These are phyloP conservation scores for Aureobasidium sp. DNA, from an alignment of 2,329 filamentous ascomycete species.

Conservation along the genomic window DNA sequence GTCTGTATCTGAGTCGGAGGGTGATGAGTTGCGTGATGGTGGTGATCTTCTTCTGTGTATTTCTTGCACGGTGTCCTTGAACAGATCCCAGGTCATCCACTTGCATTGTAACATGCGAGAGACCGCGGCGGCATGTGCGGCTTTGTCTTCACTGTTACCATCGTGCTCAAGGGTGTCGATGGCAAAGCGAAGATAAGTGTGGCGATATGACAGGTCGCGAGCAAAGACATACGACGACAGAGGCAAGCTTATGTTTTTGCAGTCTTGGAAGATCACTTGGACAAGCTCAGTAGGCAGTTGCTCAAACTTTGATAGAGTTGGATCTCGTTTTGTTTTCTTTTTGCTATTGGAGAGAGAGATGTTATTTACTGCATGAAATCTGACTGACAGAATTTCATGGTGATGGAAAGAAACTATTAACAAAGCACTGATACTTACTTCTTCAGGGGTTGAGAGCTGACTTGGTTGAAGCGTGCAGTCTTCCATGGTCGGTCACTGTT, in stretches of 20 bases:
- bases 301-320: constrained; percentile 23
- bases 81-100: constrained; percentile 29
- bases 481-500: constrained; percentile 6
- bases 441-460: constrained; percentile 6
- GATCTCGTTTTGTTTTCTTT: constrained; percentile 4
- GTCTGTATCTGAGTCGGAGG: constrained; percentile 1
- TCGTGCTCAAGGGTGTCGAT: constrained; percentile 18
- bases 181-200: constrained; percentile 24
- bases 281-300: constrained; percentile 28
- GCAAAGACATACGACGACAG: constrained; percentile 23
- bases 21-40: constrained; percentile 19
- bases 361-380: constrained; percentile 14
- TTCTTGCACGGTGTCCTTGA: constrained; percentile 20
- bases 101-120: constrained; percentile 25
- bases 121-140: constrained; percentile 11
- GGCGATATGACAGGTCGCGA: constrained; percentile 24
- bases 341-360: constrained; percentile 4
- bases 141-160: not conserved
- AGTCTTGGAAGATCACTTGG: constrained; percentile 27
- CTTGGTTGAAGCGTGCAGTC: constrained; percentile 13
- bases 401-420: not conserved
- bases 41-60: not conserved
- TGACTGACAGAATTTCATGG: constrained; percentile 7
- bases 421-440: constrained; percentile 10
- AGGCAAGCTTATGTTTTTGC: constrained; percentile 26